These are phyloP conservation scores for Chlamydomonas sphaeroides DNA, from an alignment of 139 green algal species.

Conservation along the genomic window DNA sequence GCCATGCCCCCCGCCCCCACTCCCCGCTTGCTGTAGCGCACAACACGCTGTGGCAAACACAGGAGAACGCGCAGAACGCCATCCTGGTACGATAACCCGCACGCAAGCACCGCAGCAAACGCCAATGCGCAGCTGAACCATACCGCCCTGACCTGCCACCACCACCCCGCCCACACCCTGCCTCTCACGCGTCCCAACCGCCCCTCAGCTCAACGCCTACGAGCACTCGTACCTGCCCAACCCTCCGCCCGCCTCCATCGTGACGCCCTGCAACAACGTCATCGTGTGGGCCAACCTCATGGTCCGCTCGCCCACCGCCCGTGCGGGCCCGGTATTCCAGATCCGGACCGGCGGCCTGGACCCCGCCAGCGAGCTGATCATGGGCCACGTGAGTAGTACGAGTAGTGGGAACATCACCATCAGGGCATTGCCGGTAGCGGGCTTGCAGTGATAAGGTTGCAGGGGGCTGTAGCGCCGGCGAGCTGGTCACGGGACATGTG, in stretches of 20 bases:
- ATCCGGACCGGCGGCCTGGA: slow-evolving; percentile 27
- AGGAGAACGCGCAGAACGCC: slow-evolving; percentile 19
- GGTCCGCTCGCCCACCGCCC: slow-evolving; percentile 4
- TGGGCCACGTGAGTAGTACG: not conserved
- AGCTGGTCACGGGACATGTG: no score
- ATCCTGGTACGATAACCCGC: slow-evolving; percentile 7
- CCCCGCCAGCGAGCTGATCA: not conserved
- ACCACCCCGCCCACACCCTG: no score
- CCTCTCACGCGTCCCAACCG: no score
- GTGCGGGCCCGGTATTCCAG: slow-evolving; percentile 26
- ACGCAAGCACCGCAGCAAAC: no score
- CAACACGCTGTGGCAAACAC: slow-evolving; percentile 39
- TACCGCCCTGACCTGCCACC: no score
- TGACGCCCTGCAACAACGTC: not conserved
- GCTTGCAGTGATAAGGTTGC: no score
- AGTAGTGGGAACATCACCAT: no score
- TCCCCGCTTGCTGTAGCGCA: slow-evolving; percentile 19
- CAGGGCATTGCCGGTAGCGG: no score
- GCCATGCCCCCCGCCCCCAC: no score
- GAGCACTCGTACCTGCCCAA: slow-evolving; percentile 19
- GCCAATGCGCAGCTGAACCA: no score
- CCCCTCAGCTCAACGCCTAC: slow-evolving; percentile 3
- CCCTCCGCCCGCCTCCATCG: not conserved
- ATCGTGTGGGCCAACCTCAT: slow-evolving; percentile 31
- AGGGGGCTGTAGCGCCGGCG: no score